Evolutionary conservation across 2,329 filamentous ascomycete species (phyloP), one percentile per base, ranked within the genome.

Genomic region (Claviceps sorghi): DNA sequence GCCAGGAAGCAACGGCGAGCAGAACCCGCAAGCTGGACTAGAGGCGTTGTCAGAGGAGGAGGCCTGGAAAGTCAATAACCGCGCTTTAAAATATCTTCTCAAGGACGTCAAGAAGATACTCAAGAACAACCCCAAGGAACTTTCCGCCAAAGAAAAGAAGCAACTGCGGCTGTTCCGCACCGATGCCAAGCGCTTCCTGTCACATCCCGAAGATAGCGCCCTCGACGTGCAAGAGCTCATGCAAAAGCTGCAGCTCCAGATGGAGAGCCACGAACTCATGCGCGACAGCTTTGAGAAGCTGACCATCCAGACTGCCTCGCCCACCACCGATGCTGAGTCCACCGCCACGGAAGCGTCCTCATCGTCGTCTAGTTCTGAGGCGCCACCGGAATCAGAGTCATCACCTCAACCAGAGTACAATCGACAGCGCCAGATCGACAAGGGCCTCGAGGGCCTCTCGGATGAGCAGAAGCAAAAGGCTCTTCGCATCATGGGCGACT

Each of bases 91-190:
- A 26, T 59, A 57, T 29, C 61, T 68, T 15, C 60, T 66, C 47
- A 63, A 61, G 41, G 60, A 60, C n/a, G 63, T 65, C 30, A 64
- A 62, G 57, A 62, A 61, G 45, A 62, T 68, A 13, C 56, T 68
- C 6, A 60, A 65, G 53, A 71, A 74, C 10, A 73, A 77, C 54
- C 70, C 74, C 55, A 61, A 61, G 42, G 62, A 73, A 29, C 70
- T 89, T 36, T 76, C 77, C 34, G 86, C 79, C 51, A 84, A 83
- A 64, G 80, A 84, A 64, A 93, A 91, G 73, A 80, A 84, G 63
- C 77, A 83, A 51, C 74, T 94, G 51, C 84, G 88, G 49, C 70
- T 76, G n/a, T 86, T 94, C 69, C 73, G 84, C 55, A 77, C 77
- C 59, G 73, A 78, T 29, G 75, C 86, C 46, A 80, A 79, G 60